Base-by-base conservation (phyloP, 1,284 basidiomycete genomes). In the Rhodotorula mucilaginosa region DNA sequence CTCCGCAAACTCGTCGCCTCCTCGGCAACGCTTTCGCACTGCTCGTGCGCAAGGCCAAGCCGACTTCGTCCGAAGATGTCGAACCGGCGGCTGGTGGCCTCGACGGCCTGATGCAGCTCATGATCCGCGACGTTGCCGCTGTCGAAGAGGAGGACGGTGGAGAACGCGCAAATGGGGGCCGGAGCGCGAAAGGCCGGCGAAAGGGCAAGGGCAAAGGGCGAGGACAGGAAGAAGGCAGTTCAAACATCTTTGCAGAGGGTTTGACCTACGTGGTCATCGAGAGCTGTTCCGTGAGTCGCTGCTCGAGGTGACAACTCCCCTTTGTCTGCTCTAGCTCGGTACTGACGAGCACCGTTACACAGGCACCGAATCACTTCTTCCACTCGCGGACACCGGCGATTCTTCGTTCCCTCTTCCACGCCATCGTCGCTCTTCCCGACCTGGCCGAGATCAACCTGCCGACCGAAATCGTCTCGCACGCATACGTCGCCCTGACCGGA, bases 21-120 rank as follows among this genome's bases (percentile, higher is more conserved):
- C 68, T 79, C n/a, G 76, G 72, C 31, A 76, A 73, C 51, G 68
- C 77, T 21, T 78, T 79, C 65, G 70, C 77, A 10, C 77, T 70
- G 71, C 70, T 79, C 62, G 73, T 78, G 4, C 72, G 78, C 61
- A 76, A 76, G 34, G 71, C 74, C 21, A 65, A 63, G 54, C 70
- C 68, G 23, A n/a, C 65, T 10, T 60, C 65, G 19, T 51, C 48
- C 31, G 59, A 64, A 5, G 68, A 62, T 8, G 46, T 57, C 3
- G 51, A 60, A 10, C 47, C 52, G 29, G 15, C 16, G 6, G 26
- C 54, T 2, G 52, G 44, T 26, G 54, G 70, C 58, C 63, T 76
- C 29, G 73, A 73, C 5, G 63, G 57, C 19, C 58, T 79, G 10
- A 59, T 70, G 46, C 51, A 58, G 5, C 64, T 64, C n/a, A 54